phyloP scores from a whole-genome alignment of 2,329 filamentous ascomycete genomes.

The Colletotrichum scovillei region DNA sequence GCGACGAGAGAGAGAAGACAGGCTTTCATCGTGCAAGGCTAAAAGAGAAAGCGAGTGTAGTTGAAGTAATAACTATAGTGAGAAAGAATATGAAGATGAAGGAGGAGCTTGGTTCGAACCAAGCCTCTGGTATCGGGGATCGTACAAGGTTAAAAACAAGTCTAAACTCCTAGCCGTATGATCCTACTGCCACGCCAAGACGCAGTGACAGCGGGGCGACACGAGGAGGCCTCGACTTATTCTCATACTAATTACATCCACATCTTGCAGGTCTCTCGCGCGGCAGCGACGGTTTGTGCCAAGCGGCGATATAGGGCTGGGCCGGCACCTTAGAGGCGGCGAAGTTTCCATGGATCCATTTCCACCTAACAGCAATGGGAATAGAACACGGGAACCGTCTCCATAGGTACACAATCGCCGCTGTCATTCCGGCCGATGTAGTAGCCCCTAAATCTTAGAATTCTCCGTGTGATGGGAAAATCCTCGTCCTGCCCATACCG shows the following conservation, averaged over 20 bases:
- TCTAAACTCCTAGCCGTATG: not conserved
- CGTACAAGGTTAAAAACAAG: slow-evolving; percentile 1
- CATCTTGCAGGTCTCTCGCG: not conserved
- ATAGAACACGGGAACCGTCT: not conserved
- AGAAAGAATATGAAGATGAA: not conserved
- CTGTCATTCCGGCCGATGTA: not conserved
- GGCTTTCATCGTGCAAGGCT: slow-evolving; percentile 16
- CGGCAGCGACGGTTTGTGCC: not conserved
- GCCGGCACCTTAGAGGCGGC: slow-evolving; percentile 1
- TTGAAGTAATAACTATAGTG: not conserved
- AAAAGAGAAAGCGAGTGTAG: not conserved
- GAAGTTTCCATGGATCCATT: not conserved
- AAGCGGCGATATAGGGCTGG: slow-evolving; percentile 8
- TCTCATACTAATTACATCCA: not conserved
- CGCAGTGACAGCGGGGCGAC: slow-evolving; percentile 3
- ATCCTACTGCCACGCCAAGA: not conserved
- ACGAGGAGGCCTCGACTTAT: not conserved
- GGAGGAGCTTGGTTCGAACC: too few relatives aligned
- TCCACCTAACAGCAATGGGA: slow-evolving; percentile 3
- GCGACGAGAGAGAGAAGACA: slow-evolving; percentile 35
- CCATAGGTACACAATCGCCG: not conserved
- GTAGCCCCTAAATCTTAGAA: slow-evolving; percentile 8
- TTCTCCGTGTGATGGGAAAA: not conserved
- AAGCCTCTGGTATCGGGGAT: not conserved
- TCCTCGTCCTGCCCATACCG: not conserved